phyloP scores from a whole-genome alignment of 129 eudicot species.

The Artemisia argyi region DNA sequence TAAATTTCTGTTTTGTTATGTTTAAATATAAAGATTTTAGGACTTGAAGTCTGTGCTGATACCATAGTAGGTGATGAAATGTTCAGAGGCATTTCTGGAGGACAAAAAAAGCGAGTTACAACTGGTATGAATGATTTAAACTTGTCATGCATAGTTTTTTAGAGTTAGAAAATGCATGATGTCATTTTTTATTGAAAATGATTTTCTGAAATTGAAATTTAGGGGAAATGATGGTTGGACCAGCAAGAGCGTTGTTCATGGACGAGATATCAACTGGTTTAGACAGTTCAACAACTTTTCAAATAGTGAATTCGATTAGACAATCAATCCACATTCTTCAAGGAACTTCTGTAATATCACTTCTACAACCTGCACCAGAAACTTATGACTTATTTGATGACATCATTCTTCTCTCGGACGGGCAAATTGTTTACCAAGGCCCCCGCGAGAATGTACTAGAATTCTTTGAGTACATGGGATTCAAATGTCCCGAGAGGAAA shows the following conservation, averaged over 20 bases:
- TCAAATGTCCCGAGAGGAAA: constrained; percentile 77
- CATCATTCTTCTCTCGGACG: constrained; percentile 71
- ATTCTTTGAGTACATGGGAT: constrained; percentile 70
- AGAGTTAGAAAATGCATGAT: neutral
- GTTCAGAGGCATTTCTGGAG: constrained; percentile 82
- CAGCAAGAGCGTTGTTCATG: constrained; percentile 80
- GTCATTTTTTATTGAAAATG: neutral
- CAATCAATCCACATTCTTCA: constrained; percentile 70
- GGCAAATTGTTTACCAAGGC: constrained; percentile 74
- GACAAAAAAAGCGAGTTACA: constrained; percentile 73
- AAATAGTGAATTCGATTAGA: constrained; percentile 65
- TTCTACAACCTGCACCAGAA: constrained; percentile 84
- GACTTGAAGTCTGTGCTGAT: constrained; percentile 77
- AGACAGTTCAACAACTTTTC: constrained; percentile 79
- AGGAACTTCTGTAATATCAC: constrained; percentile 68
- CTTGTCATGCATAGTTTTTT: neutral
- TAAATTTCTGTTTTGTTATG: neutral
- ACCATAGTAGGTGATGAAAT: constrained; percentile 72
- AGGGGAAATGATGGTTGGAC: constrained; percentile 89
- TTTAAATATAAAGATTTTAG: constrained; percentile 51
- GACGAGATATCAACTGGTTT: constrained; percentile 86
- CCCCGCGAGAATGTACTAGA: constrained; percentile 67
- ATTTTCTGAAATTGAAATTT: constrained; percentile 20
- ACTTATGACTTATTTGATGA: constrained; percentile 75
- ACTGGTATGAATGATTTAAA: constrained; percentile 45